A percentile compares a stretch with the other conserved stretches of the same genome.
phyloP scores from a whole-genome alignment of 2,329 filamentous ascomycete genomes.

The Ceratocystis harringtonii region DNA sequence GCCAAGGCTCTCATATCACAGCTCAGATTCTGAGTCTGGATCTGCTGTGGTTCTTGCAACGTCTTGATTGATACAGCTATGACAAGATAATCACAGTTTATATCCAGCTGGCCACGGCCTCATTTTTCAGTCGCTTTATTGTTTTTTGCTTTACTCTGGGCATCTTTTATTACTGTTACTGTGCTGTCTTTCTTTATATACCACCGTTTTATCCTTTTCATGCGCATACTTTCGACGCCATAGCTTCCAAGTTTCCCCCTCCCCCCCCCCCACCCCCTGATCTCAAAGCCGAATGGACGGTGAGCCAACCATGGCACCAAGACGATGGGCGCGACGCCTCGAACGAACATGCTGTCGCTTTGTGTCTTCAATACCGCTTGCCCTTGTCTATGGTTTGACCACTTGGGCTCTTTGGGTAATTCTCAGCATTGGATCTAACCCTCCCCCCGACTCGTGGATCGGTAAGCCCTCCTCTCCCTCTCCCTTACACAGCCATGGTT shows the following conservation, averaged over 20 bases:
- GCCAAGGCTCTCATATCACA: not conserved
- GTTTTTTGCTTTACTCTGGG: not conserved
- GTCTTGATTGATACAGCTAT: not conserved
- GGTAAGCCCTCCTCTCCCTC: constrained; percentile 30
- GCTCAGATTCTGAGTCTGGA: constrained; percentile 1
- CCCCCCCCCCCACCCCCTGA: constrained; percentile 24
- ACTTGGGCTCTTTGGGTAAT: constrained; percentile 89
- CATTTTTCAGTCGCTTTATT: constrained; percentile 1
- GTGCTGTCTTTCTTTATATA: not conserved
- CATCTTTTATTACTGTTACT: not conserved
- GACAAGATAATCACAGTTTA: not conserved
- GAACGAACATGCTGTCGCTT: constrained; percentile 74
- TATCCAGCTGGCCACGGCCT: constrained; percentile 1
- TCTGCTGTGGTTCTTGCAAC: not conserved
- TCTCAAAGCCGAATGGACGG: constrained; percentile 19
- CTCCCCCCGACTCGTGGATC: constrained; percentile 39
- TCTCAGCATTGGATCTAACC: constrained; percentile 50
- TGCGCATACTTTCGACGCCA: not conserved
- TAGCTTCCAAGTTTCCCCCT: not conserved
- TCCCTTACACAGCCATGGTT: not conserved
- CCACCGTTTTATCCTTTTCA: not conserved
- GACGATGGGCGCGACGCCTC: constrained; percentile 50
- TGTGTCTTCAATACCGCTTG: constrained; percentile 70
- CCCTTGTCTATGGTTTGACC: constrained; percentile 79
- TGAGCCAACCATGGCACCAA: constrained; percentile 32